phyloP scores from a whole-genome alignment of 2,329 filamentous ascomycete genomes.

The Periconia macrospinosa region DNA sequence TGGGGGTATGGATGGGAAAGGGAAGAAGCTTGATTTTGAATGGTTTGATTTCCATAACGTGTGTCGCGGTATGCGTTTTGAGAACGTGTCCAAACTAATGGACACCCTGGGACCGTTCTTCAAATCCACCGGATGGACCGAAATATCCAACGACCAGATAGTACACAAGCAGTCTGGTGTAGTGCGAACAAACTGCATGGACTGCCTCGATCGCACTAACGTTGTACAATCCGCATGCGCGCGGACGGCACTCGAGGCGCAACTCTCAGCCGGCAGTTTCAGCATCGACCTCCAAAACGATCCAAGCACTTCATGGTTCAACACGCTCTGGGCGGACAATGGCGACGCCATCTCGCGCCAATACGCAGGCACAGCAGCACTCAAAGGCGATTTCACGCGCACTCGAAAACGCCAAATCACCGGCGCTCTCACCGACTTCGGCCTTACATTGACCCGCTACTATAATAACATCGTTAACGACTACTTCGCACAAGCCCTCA shows the following conservation, averaged over 20 bases:
- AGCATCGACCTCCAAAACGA: slow-evolving; percentile 75
- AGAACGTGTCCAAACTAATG: slow-evolving; percentile 84
- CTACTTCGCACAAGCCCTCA: slow-evolving; percentile 92
- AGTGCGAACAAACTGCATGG: slow-evolving; percentile 97
- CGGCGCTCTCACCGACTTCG: slow-evolving; percentile 88
- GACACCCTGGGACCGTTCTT: slow-evolving; percentile 69
- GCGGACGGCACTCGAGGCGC: slow-evolving; percentile 76
- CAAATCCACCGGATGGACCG: slow-evolving; percentile 71
- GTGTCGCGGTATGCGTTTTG: slow-evolving; percentile 96
- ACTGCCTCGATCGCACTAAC: slow-evolving; percentile 94
- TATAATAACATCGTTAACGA: slow-evolving; percentile 93
- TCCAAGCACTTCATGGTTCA: slow-evolving; percentile 88
- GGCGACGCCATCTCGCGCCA: slow-evolving; percentile 94
- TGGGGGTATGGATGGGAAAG: slow-evolving; percentile 53
- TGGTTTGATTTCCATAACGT: slow-evolving; percentile 98
- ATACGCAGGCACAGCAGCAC: slow-evolving; percentile 90
- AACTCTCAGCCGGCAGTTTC: slow-evolving; percentile 75
- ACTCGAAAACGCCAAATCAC: slow-evolving; percentile 88
- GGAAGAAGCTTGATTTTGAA: slow-evolving; percentile 67
- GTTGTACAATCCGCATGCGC: slow-evolving; percentile 92
- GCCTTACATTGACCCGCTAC: slow-evolving; percentile 79
- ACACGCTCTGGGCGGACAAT: slow-evolving; percentile 95
- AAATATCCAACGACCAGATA: slow-evolving; percentile 51
- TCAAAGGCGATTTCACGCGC: slow-evolving; percentile 96
- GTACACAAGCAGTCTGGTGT: slow-evolving; percentile 68